Evolutionary conservation across 306 rosid species (phyloP).

Genomic region (Quercus alba): DNA sequence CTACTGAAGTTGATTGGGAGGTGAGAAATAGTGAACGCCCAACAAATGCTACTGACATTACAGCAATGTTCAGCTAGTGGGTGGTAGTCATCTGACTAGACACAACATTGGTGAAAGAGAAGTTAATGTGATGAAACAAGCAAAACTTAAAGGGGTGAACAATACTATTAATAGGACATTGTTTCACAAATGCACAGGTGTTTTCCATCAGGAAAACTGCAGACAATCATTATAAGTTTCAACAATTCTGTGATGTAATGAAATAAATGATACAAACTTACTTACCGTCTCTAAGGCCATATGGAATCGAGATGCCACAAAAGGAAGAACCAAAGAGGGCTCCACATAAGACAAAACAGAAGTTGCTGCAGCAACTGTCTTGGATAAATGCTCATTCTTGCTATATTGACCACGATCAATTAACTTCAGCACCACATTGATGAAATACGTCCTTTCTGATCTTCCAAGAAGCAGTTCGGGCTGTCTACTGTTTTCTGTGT

Average conservation of each 20-base stretch:
- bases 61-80: conserved; percentile 98
- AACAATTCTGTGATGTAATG: conserved; percentile 20
- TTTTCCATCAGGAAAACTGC: conserved; percentile 4
- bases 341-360: too few relatives aligned
- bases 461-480: conserved; percentile 61
- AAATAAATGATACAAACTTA: conserved; percentile 27
- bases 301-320: too few relatives aligned
- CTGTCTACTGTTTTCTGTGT: conserved; percentile 32
- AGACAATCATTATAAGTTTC: background rate
- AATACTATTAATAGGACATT: conserved; percentile 8
- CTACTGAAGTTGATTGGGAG: conserved; percentile 57
- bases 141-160: conserved; percentile 8
- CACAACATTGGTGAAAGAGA: conserved; percentile 40
- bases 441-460: conserved; percentile 79
- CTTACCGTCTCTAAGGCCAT: conserved; percentile 99
- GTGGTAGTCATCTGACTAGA: conserved; percentile 96
- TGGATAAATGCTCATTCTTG: conserved; percentile 95
- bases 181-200: conserved; percentile 16
- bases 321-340: too few relatives aligned
- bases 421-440: conserved; percentile 73
- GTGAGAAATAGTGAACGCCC: conserved; percentile 88
- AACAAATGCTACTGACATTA: conserved; percentile 94
- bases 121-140: conserved; percentile 30
- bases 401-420: conserved; percentile 99
- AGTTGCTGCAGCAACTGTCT: background rate